Evolutionary conservation across 192 early-diverging fungal genomes (phyloP), one percentile per base, ranked within the genome.

Genomic region (Chytriomyces confervae): DNA sequence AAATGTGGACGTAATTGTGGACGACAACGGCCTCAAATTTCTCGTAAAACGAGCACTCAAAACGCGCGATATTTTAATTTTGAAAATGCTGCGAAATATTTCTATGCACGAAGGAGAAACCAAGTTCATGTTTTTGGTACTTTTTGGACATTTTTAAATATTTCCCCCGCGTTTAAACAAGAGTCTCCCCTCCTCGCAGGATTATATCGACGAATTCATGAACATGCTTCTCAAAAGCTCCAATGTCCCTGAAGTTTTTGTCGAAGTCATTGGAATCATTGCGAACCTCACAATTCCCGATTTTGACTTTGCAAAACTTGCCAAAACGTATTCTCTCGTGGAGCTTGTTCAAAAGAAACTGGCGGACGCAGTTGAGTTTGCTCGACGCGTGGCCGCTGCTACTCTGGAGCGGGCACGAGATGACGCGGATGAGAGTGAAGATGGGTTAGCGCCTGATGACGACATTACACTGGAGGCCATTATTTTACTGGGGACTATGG

Each of bases 181-280:
- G 24, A 27, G 24, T 27, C 24, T 2, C 65, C 43, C 1, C 6
- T 4, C 36, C 10, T 46, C 24, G 7, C 60, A 87, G 86, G 88
- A 89, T 47, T 84, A 84, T 66, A 85, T 89, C 50, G 88, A 89
- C 73, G 88, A 88, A 49, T 73, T 89, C 49, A 85, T 88, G 86
- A 45, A 75, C 43, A 11, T 84, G 5, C 61, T 88, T 2, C 75
- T 87, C 61, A 82, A 84, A 77, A 75, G 74, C 50, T 36, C 71
- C 7, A 53, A 48, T 18, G 66, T 80, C 20, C 84, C 83, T 50
- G 88, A 86, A 9, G 46, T 85, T 2, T 27, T 82, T 10, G 86
- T 88, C 18, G 88, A 89, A 69, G 67, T 88, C 29, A 68, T 89
- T 20, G 89, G 85, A 9, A 78, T 90, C 43, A 73, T 89, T 43